Percentiles rank a stretch among this genome's conserved stretches.
These are phyloP conservation scores for Neoscytalidium dimidiatum DNA, from an alignment of 2,329 filamentous ascomycete species.

Conservation along the genomic window DNA sequence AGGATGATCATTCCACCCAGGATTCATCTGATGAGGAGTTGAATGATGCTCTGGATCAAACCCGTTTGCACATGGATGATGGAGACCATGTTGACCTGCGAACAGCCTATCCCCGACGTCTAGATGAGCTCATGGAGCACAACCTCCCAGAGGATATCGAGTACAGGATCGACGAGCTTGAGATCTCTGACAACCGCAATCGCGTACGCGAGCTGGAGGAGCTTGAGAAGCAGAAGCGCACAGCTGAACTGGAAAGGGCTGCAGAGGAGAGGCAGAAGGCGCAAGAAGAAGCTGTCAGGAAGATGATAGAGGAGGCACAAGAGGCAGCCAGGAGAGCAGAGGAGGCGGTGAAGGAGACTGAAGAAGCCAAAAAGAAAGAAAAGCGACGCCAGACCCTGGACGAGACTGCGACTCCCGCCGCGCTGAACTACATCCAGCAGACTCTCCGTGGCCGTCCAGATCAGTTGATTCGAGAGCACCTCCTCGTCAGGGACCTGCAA, in stretches of 20 bases:
- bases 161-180: background rate
- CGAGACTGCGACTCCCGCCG: background rate
- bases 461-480: background rate
- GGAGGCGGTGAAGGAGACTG: background rate
- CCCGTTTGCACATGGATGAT: background rate
- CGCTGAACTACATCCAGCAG: background rate
- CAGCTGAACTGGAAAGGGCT: background rate
- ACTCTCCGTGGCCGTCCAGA: background rate
- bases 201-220: background rate
- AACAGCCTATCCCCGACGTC: background rate
- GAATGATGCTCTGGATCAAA: background rate
- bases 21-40: background rate
- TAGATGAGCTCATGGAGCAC: background rate
- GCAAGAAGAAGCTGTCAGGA: background rate
- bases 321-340: too few species aligned
- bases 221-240: background rate
- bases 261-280: background rate
- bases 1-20: too few species aligned
- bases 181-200: slow-evolving; percentile 4
- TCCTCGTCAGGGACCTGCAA: background rate
- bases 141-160: background rate
- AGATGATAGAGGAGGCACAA: background rate
- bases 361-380: background rate
- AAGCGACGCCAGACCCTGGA: background rate
- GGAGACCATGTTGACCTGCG: background rate